A percentile compares a stretch with the other conserved stretches of the same genome.
phyloP scores from a whole-genome alignment of 805 yeast genomes.

The Starmerella ratchasimensis region DNA sequence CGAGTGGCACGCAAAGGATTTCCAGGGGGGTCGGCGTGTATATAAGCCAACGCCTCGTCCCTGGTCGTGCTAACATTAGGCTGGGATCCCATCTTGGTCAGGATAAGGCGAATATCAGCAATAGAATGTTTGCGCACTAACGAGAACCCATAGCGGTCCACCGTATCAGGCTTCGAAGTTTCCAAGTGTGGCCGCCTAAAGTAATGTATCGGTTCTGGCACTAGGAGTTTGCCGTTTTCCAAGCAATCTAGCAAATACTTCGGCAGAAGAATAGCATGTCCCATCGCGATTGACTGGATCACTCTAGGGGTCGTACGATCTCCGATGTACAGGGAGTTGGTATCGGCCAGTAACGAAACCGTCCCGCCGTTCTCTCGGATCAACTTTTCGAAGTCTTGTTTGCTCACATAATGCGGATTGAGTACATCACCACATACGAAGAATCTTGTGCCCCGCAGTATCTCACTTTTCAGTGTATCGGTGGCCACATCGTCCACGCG shows the following conservation, averaged over 20 bases:
- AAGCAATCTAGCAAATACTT: slow-evolving; percentile 64
- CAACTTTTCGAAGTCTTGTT: slow-evolving; percentile 16
- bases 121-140: slow-evolving; percentile 28
- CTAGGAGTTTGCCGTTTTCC: slow-evolving; percentile 29
- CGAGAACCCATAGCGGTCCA: slow-evolving; percentile 56
- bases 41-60: no score
- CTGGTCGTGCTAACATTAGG: no score
- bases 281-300: slow-evolving; percentile 9
- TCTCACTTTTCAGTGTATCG: no score
- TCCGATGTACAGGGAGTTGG: slow-evolving; percentile 13
- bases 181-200: slow-evolving; percentile 26
- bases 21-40: no score
- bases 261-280: slow-evolving; percentile 45
- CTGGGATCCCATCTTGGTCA: slow-evolving; percentile 5
- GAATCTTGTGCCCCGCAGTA: slow-evolving; percentile 9
- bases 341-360: slow-evolving; percentile 15
- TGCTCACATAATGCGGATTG: slow-evolving; percentile 17
- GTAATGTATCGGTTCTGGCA: slow-evolving; percentile 48
- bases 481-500: no score
- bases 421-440: slow-evolving; percentile 21
- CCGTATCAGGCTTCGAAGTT: slow-evolving; percentile 11
- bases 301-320: slow-evolving; percentile 18
- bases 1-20: no score
- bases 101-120: slow-evolving; percentile 1
- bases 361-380: slow-evolving; percentile 24